Conservation (phyloP, 495 filamentous ascomycete genomes). For the Trichoderma gamsii region DNA sequence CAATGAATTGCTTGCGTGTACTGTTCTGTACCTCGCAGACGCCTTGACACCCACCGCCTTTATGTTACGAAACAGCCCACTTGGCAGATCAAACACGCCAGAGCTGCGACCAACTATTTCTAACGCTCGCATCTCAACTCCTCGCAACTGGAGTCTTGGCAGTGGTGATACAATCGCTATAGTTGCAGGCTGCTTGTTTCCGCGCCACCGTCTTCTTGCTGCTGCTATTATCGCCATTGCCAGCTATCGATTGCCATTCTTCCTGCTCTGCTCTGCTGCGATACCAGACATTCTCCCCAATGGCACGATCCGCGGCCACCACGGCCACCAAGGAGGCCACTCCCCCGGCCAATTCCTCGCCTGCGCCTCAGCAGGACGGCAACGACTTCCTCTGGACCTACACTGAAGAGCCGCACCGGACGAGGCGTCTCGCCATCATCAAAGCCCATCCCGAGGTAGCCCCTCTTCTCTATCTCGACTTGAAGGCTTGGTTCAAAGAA, state of each 20-base stretch:
- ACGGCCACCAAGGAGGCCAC: constrained; percentile 12
- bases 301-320: not conserved
- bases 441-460: constrained; percentile 94
- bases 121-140: not conserved
- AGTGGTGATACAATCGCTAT: not conserved
- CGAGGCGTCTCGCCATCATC: constrained; percentile 86
- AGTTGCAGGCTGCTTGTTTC: not conserved
- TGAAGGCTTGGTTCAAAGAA: not conserved
- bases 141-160: not conserved
- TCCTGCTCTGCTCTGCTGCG: not conserved
- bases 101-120: constrained; percentile 6
- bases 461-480: not conserved
- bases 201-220: too few relatives aligned
- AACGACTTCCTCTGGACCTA: constrained; percentile 83
- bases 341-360: not conserved
- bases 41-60: constrained; percentile 2
- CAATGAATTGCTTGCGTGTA: not conserved
- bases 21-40: not conserved
- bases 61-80: constrained; percentile 3
- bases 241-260: not conserved
- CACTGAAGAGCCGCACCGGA: constrained; percentile 94
- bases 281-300: not conserved
- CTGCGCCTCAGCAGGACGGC: not conserved
- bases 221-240: not conserved
- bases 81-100: not conserved